Percentiles rank a stretch among this genome's conserved stretches.
Evolutionary conservation across 192 early-diverging fungal species (phyloP).

Genomic region (Fimicolochytrium jonesii): DNA sequence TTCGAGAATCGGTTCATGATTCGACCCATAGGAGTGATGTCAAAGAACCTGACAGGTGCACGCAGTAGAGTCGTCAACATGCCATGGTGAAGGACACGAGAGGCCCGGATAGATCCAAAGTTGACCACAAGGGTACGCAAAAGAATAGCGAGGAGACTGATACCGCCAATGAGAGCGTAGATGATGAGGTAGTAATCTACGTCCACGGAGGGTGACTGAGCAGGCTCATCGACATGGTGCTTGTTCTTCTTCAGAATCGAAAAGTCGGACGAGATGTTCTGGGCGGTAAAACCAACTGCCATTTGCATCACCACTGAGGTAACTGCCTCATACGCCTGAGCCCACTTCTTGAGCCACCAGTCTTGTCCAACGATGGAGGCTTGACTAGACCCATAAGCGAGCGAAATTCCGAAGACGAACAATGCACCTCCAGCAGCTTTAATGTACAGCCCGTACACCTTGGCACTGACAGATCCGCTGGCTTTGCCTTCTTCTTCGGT

Average conservation of each 20-base stretch:
- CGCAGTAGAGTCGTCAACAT: slow-evolving; percentile 32
- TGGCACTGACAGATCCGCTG: slow-evolving; percentile 38
- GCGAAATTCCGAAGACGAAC: slow-evolving; percentile 9
- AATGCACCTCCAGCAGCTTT: slow-evolving; percentile 42
- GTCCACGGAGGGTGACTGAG: not conserved
- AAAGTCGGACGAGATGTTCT: too few species aligned
- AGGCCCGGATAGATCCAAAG: slow-evolving; percentile 19
- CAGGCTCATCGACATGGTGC: not conserved
- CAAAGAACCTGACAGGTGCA: slow-evolving; percentile 57
- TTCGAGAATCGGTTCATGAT: slow-evolving; percentile 81
- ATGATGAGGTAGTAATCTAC: slow-evolving; percentile 16
- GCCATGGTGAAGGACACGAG: slow-evolving; percentile 29
- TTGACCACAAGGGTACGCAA: not conserved
- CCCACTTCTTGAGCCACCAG: slow-evolving; percentile 43
- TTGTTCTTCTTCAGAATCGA: not conserved
- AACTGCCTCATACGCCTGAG: slow-evolving; percentile 4
- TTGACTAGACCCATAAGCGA: not conserved
- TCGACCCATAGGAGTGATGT: slow-evolving; percentile 66
- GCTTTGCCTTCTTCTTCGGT: slow-evolving; percentile 38
- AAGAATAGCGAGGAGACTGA: not conserved
- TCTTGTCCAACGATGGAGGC: slow-evolving; percentile 25
- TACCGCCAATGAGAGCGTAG: slow-evolving; percentile 14
- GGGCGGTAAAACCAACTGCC: too few species aligned
- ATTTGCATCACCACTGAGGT: not conserved
- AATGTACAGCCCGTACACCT: slow-evolving; percentile 41